A percentile compares a stretch with the other conserved stretches of the same genome.
Evolutionary conservation across 352 stramenopile genomes (phyloP).

Genomic region (Phytophthora pseudosyringae): DNA sequence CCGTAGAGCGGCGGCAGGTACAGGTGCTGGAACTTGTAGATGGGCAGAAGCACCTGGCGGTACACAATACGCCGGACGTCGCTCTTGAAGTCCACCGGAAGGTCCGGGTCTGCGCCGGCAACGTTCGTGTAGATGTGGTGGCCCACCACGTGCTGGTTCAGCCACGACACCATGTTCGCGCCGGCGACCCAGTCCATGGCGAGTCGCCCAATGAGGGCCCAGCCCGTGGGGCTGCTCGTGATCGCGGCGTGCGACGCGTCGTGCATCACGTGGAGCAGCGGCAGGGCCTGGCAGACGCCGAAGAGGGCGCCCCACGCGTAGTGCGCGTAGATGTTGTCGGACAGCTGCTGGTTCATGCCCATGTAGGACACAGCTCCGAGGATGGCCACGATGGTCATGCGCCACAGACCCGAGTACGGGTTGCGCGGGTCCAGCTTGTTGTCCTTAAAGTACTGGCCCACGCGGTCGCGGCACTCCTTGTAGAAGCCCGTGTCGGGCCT

Average conservation of each 20-base stretch:
- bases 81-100: conserved; percentile 89
- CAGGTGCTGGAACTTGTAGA: conserved; percentile 94
- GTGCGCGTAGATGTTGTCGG: conserved; percentile 60
- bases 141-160: conserved; percentile 96
- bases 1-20: conserved; percentile 94
- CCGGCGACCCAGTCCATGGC: conserved; percentile 93
- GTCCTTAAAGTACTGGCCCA: conserved; percentile 89
- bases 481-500: conserved; percentile 94
- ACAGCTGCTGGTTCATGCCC: conserved; percentile 76
- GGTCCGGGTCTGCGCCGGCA: conserved; percentile 91
- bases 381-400: conserved; percentile 85
- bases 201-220: conserved; percentile 76
- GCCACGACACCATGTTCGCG: conserved; percentile 93
- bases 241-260: conserved; percentile 92
- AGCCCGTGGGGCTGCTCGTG: conserved; percentile 78
- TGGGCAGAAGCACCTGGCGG: conserved; percentile 83
- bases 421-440: conserved; percentile 91
- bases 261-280: conserved; percentile 94
- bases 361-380: conserved; percentile 71
- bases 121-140: conserved; percentile 98
- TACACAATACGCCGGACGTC: conserved; percentile 89
- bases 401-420: conserved; percentile 81
- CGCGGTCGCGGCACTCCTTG: conserved; percentile 82
- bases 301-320: conserved; percentile 86
- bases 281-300: conserved; percentile 89